Percentiles rank a stretch among this genome's conserved stretches.
Evolutionary conservation across 2,329 filamentous ascomycete genomes (phyloP).

Genomic region (Colletotrichum sp.): DNA sequence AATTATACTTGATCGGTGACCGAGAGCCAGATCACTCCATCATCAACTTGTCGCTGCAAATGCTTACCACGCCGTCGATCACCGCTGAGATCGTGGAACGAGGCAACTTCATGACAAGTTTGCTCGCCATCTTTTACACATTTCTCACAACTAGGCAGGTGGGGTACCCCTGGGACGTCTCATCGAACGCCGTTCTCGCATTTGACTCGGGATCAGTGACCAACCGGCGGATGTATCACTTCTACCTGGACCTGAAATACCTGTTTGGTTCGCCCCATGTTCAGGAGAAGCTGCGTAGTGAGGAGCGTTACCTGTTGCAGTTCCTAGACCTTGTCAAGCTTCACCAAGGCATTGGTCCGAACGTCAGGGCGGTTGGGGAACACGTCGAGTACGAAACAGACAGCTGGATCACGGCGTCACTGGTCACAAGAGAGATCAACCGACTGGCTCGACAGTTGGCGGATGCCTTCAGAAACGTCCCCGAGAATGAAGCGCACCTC

Average conservation of each 20-base stretch:
- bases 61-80: slow-evolving; percentile 95
- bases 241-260: slow-evolving; percentile 93
- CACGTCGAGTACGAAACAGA: slow-evolving; percentile 99
- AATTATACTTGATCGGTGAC: slow-evolving; percentile 94
- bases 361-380: slow-evolving; percentile 87
- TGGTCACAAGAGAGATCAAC: slow-evolving; percentile 95
- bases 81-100: slow-evolving; percentile 94
- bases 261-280: slow-evolving; percentile 89
- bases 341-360: slow-evolving; percentile 96
- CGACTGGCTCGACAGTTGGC: slow-evolving; percentile 87
- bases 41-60: slow-evolving; percentile 95
- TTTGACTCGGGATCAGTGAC: slow-evolving; percentile 96
- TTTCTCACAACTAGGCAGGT: slow-evolving; percentile 97
- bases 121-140: slow-evolving; percentile 96
- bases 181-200: slow-evolving; percentile 83
- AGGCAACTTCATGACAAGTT: slow-evolving; percentile 92
- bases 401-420: slow-evolving; percentile 94
- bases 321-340: slow-evolving; percentile 96
- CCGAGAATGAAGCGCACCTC: slow-evolving; percentile 66
- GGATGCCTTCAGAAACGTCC: slow-evolving; percentile 78
- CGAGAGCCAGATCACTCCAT: slow-evolving; percentile 97
- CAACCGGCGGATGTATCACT: slow-evolving; percentile 95
- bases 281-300: slow-evolving; percentile 80
- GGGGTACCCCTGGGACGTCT: slow-evolving; percentile 88
- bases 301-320: slow-evolving; percentile 88